phyloP scores from a whole-genome alignment of 441 rosid species.

The Jatropha multifida region DNA sequence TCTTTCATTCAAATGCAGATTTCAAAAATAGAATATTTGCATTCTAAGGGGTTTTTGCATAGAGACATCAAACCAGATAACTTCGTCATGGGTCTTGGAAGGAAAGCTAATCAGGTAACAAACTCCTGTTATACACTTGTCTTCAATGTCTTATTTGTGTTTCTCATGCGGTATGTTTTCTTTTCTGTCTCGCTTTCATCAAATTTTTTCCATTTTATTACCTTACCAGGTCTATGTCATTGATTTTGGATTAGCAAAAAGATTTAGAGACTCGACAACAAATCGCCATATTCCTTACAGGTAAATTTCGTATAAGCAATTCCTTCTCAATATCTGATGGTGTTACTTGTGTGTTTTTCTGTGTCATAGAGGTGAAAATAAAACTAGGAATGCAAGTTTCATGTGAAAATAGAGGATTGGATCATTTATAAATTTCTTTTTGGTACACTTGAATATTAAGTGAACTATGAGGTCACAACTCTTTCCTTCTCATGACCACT shows the following conservation, averaged over 20 bases:
- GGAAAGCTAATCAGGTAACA: slow-evolving; percentile 87
- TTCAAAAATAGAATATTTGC: slow-evolving; percentile 78
- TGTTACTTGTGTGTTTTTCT: background rate
- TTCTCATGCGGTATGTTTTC: background rate
- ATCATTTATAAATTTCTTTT: background rate
- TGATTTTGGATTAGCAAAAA: slow-evolving; percentile 61
- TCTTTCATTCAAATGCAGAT: slow-evolving; percentile 40
- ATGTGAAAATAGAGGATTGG: slow-evolving; percentile 1
- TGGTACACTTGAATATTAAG: background rate
- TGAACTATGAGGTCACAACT: background rate
- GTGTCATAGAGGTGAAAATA: background rate
- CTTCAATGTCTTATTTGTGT: background rate
- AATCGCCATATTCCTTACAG: slow-evolving; percentile 59
- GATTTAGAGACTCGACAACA: slow-evolving; percentile 47
- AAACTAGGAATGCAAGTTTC: background rate
- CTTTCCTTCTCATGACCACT: background rate
- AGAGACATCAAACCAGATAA: slow-evolving; percentile 94
- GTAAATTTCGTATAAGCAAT: slow-evolving; percentile 19
- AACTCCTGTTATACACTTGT: slow-evolving; percentile 1
- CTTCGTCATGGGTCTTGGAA: slow-evolving; percentile 90
- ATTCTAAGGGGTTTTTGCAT: slow-evolving; percentile 82
- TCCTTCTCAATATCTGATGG: background rate
- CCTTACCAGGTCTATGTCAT: slow-evolving; percentile 49
- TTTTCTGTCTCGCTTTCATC: background rate
- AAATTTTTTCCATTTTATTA: background rate